Base-by-base conservation (phyloP, 1,284 basidiomycete species). In the Sporisorium reilianum region DNA sequence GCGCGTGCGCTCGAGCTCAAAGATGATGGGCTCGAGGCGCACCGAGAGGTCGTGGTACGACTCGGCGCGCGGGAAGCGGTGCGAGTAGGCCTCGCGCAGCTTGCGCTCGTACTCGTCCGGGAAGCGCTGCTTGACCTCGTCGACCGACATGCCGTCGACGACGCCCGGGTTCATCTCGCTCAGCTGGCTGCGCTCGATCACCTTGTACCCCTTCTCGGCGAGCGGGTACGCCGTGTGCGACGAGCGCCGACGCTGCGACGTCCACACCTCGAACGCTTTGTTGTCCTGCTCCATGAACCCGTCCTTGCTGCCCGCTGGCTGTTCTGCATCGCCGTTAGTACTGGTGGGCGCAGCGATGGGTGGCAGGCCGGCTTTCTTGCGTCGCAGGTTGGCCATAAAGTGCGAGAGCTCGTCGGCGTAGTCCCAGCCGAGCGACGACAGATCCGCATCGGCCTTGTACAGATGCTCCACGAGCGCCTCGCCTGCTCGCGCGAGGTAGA, bases 161-260 rank as follows among this genome's bases (percentile, higher is more conserved):
- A 87, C 86, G 48, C 83, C 88, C 45, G 96, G 96, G 81, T 99
- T 99, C 84, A 99, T 96, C 87, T 99, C 95, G 62, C 91, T 89
- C 93, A 99, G 96, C 85, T 96, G 95, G 0, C 92, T 90, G 79
- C 95, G 95, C 86, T 99, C 94, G 46, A 94, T 89, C 22, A 99
- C 93, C 82, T 85, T 82, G 76, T 88, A 89, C 1, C 88, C 88
- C 0, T 86, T 78, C 62, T 88, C 89, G 54, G 94, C 88, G 86
- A 99, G 97, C 0, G 96, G 96, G 91, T 94, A 95, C 1, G 95
- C 94, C 1, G 95, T 97, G 84, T 97, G 95, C 78, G 96, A 91
- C 6, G 95, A 93, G 50, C 97, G 89, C 41, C 94, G 88, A 16
- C 96, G 90, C 0, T 96, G 92, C 1, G 95, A 97, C 0, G 95